These are phyloP conservation scores for Avena eriantha DNA, from an alignment of 176 grass and related monocot genomes.

Conservation along the genomic window DNA sequence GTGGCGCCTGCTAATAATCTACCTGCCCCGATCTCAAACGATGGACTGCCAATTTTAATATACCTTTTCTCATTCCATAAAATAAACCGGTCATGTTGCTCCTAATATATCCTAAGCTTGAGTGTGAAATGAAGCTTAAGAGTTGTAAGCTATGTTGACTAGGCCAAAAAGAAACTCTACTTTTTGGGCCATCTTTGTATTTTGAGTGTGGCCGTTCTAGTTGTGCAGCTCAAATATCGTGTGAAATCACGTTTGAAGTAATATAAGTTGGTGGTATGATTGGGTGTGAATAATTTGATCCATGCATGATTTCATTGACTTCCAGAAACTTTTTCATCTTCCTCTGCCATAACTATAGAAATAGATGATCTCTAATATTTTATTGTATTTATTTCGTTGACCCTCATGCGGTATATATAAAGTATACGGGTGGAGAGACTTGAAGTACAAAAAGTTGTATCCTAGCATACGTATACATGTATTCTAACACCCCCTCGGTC, in stretches of 20 bases:
- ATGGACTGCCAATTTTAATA: background rate
- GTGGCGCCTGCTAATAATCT: background rate
- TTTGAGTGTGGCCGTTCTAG: background rate
- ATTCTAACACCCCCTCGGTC: too few species aligned
- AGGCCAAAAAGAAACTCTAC: too few species aligned
- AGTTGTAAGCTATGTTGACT: background rate
- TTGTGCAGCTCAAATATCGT: background rate
- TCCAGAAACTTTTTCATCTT: too few species aligned
- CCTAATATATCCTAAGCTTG: background rate
- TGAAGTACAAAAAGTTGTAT: too few species aligned
- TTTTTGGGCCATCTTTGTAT: background rate
- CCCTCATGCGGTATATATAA: too few species aligned
- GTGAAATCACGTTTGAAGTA: background rate
- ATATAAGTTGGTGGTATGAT: background rate
- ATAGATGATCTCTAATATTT: too few species aligned
- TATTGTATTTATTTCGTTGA: too few species aligned
- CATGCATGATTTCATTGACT: background rate
- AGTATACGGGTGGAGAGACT: too few species aligned
- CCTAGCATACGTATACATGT: too few species aligned
- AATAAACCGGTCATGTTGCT: background rate
- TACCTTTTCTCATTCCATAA: background rate
- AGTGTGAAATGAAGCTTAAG: background rate
- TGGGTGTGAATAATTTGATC: background rate
- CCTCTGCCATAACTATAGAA: too few species aligned
- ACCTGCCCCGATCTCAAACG: background rate